These are phyloP conservation scores for Auriculariales sp. DNA, from an alignment of 768 basidiomycete genomes.

Conservation along the genomic window DNA sequence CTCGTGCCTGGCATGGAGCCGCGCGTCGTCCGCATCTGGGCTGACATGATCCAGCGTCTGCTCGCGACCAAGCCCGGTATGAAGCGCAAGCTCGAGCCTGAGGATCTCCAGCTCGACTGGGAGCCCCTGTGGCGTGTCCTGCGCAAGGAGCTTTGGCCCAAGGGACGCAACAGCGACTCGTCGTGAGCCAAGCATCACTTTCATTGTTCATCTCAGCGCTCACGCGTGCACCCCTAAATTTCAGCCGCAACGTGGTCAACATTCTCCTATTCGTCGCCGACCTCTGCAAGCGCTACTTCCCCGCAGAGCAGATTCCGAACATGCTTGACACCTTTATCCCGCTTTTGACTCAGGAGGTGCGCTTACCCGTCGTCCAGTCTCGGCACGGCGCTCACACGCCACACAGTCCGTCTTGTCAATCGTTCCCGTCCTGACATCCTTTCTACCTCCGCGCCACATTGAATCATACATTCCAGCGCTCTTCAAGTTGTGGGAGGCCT, in stretches of 20 bases:
- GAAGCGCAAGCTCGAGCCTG: conserved; percentile 49
- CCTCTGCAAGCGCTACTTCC: conserved; percentile 55
- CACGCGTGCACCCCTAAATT: conserved; percentile 1
- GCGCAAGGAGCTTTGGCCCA: conserved; percentile 63
- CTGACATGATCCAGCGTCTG: conserved; percentile 62
- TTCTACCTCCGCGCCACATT: conserved; percentile 53
- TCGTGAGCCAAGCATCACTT: conserved; percentile 27
- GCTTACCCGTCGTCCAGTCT: conserved; percentile 14
- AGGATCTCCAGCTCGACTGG: conserved; percentile 62
- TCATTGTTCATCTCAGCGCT: background rate
- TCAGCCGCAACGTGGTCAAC: conserved; percentile 50
- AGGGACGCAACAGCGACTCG: conserved; percentile 42
- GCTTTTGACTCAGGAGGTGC: conserved; percentile 52
- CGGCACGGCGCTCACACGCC: background rate
- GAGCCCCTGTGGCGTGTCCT: conserved; percentile 59
- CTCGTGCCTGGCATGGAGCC: conserved; percentile 63
- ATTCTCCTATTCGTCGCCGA: conserved; percentile 64
- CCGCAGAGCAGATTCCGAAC: conserved; percentile 42
- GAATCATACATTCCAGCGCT: conserved; percentile 57
- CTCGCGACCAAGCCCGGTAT: conserved; percentile 49
- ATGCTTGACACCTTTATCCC: conserved; percentile 67
- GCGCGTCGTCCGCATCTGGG: conserved; percentile 57
- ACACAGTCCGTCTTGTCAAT: conserved; percentile 51
- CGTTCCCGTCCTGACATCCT: conserved; percentile 61
- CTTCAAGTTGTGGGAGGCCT: conserved; percentile 66